These are phyloP conservation scores for Lachnellula cervina DNA, from an alignment of 2,329 filamentous ascomycete genomes.

Conservation along the genomic window DNA sequence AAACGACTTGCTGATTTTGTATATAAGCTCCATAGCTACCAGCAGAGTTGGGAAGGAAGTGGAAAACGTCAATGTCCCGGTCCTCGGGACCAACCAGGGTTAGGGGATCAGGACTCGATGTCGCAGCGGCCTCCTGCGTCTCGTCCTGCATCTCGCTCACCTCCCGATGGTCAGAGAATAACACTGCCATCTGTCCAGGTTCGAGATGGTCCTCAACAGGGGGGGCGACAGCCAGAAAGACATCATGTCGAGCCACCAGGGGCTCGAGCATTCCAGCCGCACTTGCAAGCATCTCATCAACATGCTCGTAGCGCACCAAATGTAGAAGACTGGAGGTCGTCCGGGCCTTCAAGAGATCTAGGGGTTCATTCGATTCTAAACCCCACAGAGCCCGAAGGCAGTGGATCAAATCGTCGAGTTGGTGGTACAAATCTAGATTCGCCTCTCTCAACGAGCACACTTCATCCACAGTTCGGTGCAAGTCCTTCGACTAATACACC, in stretches of 20 bases:
- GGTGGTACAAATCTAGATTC: slow-evolving; percentile 23
- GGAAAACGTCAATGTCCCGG: slow-evolving; percentile 52
- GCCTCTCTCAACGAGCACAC: slow-evolving; percentile 17
- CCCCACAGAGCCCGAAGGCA: slow-evolving; percentile 28
- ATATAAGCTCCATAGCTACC: slow-evolving; percentile 31
- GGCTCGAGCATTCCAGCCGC: slow-evolving; percentile 18
- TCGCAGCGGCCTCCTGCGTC: slow-evolving; percentile 56
- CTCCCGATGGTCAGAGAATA: slow-evolving; percentile 31
- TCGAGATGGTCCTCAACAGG: slow-evolving; percentile 30
- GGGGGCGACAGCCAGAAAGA: slow-evolving; percentile 23
- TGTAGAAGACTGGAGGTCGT: slow-evolving; percentile 23
- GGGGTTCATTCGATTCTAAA: slow-evolving; percentile 35
- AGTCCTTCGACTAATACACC: slow-evolving; percentile 19
- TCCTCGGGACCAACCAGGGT: slow-evolving; percentile 45
- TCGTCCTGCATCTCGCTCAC: slow-evolving; percentile 48
- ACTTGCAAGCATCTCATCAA: slow-evolving; percentile 20
- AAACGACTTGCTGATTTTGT: slow-evolving; percentile 30
- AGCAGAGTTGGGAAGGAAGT: slow-evolving; percentile 33
- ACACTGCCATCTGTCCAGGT: slow-evolving; percentile 30
- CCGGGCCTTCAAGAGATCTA: slow-evolving; percentile 27
- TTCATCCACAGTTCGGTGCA: slow-evolving; percentile 21
- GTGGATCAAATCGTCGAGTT: slow-evolving; percentile 15
- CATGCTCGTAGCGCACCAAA: slow-evolving; percentile 15
- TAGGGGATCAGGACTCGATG: slow-evolving; percentile 59
- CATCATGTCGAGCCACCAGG: slow-evolving; percentile 19